Evolutionary conservation across 1,139 yeast genomes (phyloP).

Genomic region (Geotrichum phurueaensis): DNA sequence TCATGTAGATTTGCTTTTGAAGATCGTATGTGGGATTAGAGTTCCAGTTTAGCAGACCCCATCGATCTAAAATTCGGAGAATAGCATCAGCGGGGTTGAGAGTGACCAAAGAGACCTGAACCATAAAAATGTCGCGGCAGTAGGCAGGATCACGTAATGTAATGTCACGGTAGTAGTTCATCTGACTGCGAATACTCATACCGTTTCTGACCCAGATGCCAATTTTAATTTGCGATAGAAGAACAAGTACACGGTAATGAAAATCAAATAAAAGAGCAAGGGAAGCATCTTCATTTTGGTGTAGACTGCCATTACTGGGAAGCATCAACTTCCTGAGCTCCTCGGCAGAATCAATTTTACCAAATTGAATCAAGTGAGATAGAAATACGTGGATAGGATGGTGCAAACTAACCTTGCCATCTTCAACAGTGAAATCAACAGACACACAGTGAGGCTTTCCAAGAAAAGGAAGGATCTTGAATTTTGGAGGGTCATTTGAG

Average conservation of each 20-base stretch:
- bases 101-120: slow-evolving; percentile 61
- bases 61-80: slow-evolving; percentile 57
- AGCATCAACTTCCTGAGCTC: slow-evolving; percentile 29
- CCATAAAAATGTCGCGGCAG: slow-evolving; percentile 65
- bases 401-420: slow-evolving; percentile 58
- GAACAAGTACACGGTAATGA: slow-evolving; percentile 68
- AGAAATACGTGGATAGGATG: slow-evolving; percentile 77
- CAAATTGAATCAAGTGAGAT: slow-evolving; percentile 62
- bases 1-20: slow-evolving; percentile 47
- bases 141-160: slow-evolving; percentile 80
- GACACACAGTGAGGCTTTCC: slow-evolving; percentile 11
- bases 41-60: slow-evolving; percentile 56
- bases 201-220: slow-evolving; percentile 94
- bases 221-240: slow-evolving; percentile 65
- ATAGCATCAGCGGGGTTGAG: slow-evolving; percentile 54
- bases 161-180: slow-evolving; percentile 73
- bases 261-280: slow-evolving; percentile 53
- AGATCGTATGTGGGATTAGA: slow-evolving; percentile 36
- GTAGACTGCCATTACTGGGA: slow-evolving; percentile 13
- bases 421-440: slow-evolving; percentile 37
- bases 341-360: slow-evolving; percentile 32
- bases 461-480: slow-evolving; percentile 11
- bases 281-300: slow-evolving; percentile 10
- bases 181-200: slow-evolving; percentile 67
- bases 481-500: slow-evolving; percentile 16